These are phyloP conservation scores for Annona squamosa DNA, from an alignment of 164 flowering plant genomes.

Conservation along the genomic window DNA sequence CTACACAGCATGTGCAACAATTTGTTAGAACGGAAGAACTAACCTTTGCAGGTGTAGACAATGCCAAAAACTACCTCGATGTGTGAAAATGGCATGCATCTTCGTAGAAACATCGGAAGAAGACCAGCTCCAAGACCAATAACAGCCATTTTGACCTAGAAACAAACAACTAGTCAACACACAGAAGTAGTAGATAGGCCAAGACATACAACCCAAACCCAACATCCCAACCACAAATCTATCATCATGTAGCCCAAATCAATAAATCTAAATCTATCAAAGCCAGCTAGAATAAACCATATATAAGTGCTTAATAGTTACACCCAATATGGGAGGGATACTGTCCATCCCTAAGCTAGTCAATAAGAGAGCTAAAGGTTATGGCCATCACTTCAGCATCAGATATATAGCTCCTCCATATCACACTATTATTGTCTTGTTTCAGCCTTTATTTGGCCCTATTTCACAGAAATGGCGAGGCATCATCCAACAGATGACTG, in stretches of 20 bases:
- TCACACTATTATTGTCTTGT: neutral
- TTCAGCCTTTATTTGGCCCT: neutral
- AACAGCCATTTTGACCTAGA: constrained; percentile 56
- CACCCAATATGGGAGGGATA: too few species aligned
- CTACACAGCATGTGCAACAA: constrained; percentile 23
- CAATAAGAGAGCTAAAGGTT: neutral
- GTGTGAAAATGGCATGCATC: constrained; percentile 47
- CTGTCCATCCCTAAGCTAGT: too few species aligned
- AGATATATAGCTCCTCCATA: neutral
- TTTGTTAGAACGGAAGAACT: neutral
- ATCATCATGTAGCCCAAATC: neutral
- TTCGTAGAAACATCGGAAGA: constrained; percentile 84
- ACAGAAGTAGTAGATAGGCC: neutral
- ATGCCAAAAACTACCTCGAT: constrained; percentile 47
- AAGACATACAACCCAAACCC: neutral
- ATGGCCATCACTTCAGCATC: neutral
- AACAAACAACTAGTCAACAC: constrained; percentile 1
- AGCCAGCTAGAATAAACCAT: neutral
- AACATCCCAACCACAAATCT: neutral
- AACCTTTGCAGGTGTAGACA: too few species aligned
- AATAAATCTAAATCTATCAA: neutral
- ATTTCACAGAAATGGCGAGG: neutral
- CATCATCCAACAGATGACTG: neutral
- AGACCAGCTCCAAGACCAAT: constrained; percentile 97
- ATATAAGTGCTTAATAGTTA: too few species aligned